phyloP scores from a whole-genome alignment of 805 yeast species.

The Pichia thaimueangensis region DNA sequence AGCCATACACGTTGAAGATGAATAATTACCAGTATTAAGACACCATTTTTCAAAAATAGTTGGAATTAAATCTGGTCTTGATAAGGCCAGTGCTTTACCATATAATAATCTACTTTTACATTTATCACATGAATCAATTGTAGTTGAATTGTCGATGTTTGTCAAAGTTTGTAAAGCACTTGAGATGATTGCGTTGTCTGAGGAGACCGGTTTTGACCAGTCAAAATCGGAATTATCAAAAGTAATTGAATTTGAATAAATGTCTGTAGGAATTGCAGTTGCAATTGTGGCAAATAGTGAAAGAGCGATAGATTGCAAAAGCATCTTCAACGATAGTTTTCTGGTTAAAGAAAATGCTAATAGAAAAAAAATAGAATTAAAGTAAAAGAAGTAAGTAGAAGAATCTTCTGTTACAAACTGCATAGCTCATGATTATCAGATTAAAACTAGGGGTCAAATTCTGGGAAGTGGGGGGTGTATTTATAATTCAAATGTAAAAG shows the following conservation, averaged over 20 bases:
- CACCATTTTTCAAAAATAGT: slow-evolving; percentile 40
- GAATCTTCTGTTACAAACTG: too few species aligned
- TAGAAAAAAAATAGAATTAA: too few species aligned
- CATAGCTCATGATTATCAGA: too few species aligned
- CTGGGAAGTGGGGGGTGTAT: too few species aligned
- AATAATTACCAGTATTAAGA: slow-evolving; percentile 25
- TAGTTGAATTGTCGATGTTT: slow-evolving; percentile 10
- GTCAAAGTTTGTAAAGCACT: slow-evolving; percentile 6
- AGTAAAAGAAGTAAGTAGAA: too few species aligned
- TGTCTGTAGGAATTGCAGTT: slow-evolving; percentile 4
- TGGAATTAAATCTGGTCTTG: slow-evolving; percentile 37
- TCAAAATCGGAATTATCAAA: slow-evolving; percentile 3
- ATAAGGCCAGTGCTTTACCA: slow-evolving; percentile 33
- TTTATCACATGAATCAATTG: slow-evolving; percentile 24
- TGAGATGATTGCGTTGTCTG: slow-evolving; percentile 8
- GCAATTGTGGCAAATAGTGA: slow-evolving; percentile 5
- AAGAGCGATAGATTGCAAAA: background rate
- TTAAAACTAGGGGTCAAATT: background rate
- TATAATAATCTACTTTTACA: slow-evolving; percentile 32
- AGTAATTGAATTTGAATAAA: slow-evolving; percentile 6
- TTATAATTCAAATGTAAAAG: too few species aligned
- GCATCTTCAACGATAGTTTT: too few species aligned
- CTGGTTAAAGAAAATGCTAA: too few species aligned
- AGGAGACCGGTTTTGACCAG: slow-evolving; percentile 5
- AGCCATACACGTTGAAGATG: slow-evolving; percentile 25